A percentile compares a stretch with the other conserved stretches of the same genome.
These are phyloP conservation scores for Kwoniella newhampshirensis DNA, from an alignment of 768 basidiomycete species.

Conservation along the genomic window DNA sequence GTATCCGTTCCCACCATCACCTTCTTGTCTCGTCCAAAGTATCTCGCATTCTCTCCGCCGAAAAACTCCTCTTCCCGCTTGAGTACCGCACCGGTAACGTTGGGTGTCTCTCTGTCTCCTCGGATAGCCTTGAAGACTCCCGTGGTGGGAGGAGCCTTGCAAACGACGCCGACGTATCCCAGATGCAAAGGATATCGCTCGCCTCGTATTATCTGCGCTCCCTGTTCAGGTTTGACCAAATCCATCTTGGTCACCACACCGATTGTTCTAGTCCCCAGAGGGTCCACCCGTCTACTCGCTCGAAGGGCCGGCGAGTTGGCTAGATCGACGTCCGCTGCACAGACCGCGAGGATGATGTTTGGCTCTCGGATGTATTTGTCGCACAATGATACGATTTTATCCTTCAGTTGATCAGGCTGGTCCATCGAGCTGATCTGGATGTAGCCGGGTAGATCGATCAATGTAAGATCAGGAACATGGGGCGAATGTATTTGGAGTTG, in stretches of 20 bases:
- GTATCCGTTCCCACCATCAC: slow-evolving; percentile 91
- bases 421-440: slow-evolving; percentile 92
- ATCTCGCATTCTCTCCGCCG: slow-evolving; percentile 41
- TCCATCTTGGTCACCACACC: slow-evolving; percentile 99
- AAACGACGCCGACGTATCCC: slow-evolving; percentile 94
- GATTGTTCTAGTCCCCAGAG: slow-evolving; percentile 89
- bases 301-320: slow-evolving; percentile 95
- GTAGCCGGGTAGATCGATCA: slow-evolving; percentile 97
- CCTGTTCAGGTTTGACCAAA: slow-evolving; percentile 79
- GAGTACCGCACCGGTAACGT: slow-evolving; percentile 58
- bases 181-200: slow-evolving; percentile 96
- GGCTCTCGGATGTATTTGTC: slow-evolving; percentile 98
- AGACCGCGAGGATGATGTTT: slow-evolving; percentile 99
- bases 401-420: slow-evolving; percentile 90
- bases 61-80: slow-evolving; percentile 57
- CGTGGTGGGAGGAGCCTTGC: slow-evolving; percentile 61
- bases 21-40: slow-evolving; percentile 37
- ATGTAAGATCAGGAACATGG: slow-evolving; percentile 91
- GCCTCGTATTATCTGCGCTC: slow-evolving; percentile 74
- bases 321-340: slow-evolving; percentile 96
- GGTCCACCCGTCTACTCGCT: slow-evolving; percentile 90
- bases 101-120: slow-evolving; percentile 39
- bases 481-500: slow-evolving; percentile 96
- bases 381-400: slow-evolving; percentile 84
- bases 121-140: slow-evolving; percentile 34